phyloP scores from a whole-genome alignment of 495 filamentous ascomycete species.

The Haplographium delicatum region DNA sequence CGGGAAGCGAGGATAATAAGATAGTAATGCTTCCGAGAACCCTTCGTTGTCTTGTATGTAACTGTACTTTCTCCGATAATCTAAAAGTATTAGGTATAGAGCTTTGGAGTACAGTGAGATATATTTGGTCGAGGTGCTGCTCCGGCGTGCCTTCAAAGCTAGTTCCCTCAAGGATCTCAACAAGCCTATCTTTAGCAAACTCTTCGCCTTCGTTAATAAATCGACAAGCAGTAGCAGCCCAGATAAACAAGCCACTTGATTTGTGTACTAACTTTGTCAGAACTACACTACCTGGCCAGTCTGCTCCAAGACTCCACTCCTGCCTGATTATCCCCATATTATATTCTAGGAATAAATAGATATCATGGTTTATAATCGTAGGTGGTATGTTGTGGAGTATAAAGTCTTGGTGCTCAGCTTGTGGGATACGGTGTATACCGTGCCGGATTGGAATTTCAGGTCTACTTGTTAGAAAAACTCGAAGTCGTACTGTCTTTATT shows the following conservation, averaged over 20 bases:
- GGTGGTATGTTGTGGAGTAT: conserved; percentile 5
- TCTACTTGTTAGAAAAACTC: conserved; percentile 28
- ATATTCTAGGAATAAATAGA: conserved; percentile 10
- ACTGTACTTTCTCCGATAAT: not conserved
- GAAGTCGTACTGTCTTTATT: conserved; percentile 11
- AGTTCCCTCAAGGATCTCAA: not conserved
- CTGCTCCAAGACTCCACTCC: not conserved
- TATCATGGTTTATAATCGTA: conserved; percentile 4
- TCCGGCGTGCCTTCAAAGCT: not conserved
- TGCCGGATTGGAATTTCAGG: conserved; percentile 28
- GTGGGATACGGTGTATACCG: not conserved
- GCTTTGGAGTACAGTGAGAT: conserved; percentile 3
- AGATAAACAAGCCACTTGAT: too few species aligned
- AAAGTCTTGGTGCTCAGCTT: conserved; percentile 6
- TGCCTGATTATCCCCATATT: conserved; percentile 10
- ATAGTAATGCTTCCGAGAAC: conserved; percentile 29
- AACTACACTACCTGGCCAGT: conserved; percentile 7
- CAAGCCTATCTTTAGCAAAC: not conserved
- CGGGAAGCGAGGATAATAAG: conserved; percentile 29
- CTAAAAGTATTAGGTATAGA: not conserved
- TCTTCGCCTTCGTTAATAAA: conserved; percentile 10
- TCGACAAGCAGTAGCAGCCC: not conserved
- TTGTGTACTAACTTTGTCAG: conserved; percentile 7
- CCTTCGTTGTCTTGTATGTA: conserved; percentile 1
- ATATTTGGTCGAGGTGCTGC: not conserved